Conservation (phyloP, 2,329 filamentous ascomycete genomes). For the Hypomyces rosellus region DNA sequence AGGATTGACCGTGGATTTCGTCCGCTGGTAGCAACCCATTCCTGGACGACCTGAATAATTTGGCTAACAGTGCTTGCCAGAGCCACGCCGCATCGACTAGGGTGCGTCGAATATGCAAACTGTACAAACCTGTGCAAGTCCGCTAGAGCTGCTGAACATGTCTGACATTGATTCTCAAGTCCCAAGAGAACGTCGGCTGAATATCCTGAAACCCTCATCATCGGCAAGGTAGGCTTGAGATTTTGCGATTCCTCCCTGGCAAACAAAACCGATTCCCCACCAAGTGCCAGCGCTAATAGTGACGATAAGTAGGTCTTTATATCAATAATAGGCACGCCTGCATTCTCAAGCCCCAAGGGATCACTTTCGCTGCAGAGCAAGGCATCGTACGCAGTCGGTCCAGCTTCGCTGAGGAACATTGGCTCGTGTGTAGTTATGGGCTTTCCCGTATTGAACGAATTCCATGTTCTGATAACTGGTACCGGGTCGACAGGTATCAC, state of each 20-base stretch:
- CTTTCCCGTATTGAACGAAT: conserved; percentile 49
- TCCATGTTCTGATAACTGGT: conserved; percentile 59
- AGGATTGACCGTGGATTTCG: conserved; percentile 42
- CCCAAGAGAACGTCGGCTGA: conserved; percentile 43
- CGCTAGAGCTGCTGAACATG: conserved; percentile 42
- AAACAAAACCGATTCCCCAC: conserved; percentile 67
- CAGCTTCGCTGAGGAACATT: conserved; percentile 62
- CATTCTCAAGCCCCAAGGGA: conserved; percentile 32
- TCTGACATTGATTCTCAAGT: conserved; percentile 40
- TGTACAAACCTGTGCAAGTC: conserved; percentile 42
- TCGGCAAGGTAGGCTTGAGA: conserved; percentile 45
- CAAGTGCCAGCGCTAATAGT: conserved; percentile 60
- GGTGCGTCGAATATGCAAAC: conserved; percentile 36
- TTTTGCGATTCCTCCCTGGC: conserved; percentile 46
- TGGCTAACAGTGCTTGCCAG: conserved; percentile 44
- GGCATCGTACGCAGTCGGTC: conserved; percentile 59
- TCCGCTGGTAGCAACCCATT: conserved; percentile 39
- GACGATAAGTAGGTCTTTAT: conserved; percentile 46
- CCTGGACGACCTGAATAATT: conserved; percentile 43
- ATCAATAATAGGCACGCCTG: conserved; percentile 38
- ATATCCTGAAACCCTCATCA: conserved; percentile 51
- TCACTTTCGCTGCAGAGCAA: conserved; percentile 40
- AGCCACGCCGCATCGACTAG: conserved; percentile 44
- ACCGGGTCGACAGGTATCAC: conserved; percentile 22
- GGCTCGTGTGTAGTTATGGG: conserved; percentile 30